Evolutionary conservation across 768 basidiomycete genomes (phyloP).

Genomic region (Agaricus blazei): DNA sequence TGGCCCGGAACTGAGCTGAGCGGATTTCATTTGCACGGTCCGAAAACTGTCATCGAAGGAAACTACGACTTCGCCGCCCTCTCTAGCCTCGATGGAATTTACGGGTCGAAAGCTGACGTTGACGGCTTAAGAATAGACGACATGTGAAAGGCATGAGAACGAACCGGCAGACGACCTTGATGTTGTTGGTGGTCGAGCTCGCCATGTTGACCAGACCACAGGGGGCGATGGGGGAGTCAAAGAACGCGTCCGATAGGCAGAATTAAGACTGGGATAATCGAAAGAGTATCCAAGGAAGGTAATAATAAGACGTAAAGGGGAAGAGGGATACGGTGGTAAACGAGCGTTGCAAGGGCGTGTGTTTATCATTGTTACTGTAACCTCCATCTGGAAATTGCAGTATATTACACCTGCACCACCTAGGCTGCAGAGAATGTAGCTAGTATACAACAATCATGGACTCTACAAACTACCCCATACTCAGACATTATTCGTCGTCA

Average conservation of each 20-base stretch:
- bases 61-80: slow-evolving; percentile 88
- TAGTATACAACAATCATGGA: slow-evolving; percentile 3
- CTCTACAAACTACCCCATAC: background rate
- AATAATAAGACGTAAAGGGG: slow-evolving; percentile 6
- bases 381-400: slow-evolving; percentile 1
- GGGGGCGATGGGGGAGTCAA: background rate
- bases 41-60: slow-evolving; percentile 83
- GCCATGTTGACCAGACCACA: slow-evolving; percentile 34
- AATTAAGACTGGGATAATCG: slow-evolving; percentile 9
- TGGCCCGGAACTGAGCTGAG: slow-evolving; percentile 67
- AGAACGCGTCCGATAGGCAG: slow-evolving; percentile 13
- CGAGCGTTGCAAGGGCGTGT: slow-evolving; percentile 7
- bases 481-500: slow-evolving; percentile 37
- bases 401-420: slow-evolving; percentile 8
- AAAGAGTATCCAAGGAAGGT: slow-evolving; percentile 12
- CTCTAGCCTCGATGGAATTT: slow-evolving; percentile 85
- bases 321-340: slow-evolving; percentile 5
- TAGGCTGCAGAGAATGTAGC: background rate
- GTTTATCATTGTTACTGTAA: slow-evolving; percentile 9
- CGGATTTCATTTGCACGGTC: slow-evolving; percentile 75
- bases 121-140: background rate
- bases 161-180: slow-evolving; percentile 99
- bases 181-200: slow-evolving; percentile 67
- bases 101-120: slow-evolving; percentile 82
- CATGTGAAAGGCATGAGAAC: slow-evolving; percentile 23